A percentile compares a stretch with the other conserved stretches of the same genome.
These are phyloP conservation scores for Penicillium polonicum DNA, from an alignment of 2,329 filamentous ascomycete species.

Conservation along the genomic window DNA sequence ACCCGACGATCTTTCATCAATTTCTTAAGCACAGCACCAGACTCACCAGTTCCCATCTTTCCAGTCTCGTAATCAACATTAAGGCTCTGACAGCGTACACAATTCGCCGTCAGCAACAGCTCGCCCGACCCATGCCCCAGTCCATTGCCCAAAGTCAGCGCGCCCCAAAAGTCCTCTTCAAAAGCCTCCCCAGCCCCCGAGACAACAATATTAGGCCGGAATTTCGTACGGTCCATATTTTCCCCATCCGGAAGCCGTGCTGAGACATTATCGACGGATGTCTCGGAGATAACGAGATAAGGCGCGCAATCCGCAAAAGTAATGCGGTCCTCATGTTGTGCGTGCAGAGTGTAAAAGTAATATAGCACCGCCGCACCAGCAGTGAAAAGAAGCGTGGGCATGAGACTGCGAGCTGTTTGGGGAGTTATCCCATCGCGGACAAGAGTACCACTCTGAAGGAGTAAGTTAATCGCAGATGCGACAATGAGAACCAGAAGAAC, in stretches of 20 bases:
- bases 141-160: conserved; percentile 48
- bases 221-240: conserved; percentile 64
- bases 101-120: conserved; percentile 67
- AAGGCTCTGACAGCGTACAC: conserved; percentile 65
- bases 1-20: conserved; percentile 69
- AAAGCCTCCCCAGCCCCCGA: conserved; percentile 57
- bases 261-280: conserved; percentile 68
- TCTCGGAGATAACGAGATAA: conserved; percentile 68
- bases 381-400: neutral
- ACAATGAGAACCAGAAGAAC: neutral
- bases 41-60: conserved; percentile 55
- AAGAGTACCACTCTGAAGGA: neutral
- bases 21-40: conserved; percentile 65
- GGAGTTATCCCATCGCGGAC: neutral
- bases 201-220: conserved; percentile 71
- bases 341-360: neutral
- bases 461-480: neutral
- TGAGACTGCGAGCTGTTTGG: neutral
- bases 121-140: conserved; percentile 23
- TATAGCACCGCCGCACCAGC: conserved; percentile 7
- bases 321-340: conserved; percentile 24
- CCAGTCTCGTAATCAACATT: conserved; percentile 72
- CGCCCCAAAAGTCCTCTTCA: conserved; percentile 72
- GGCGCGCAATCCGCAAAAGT: conserved; percentile 48
- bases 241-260: conserved; percentile 51